phyloP scores from a whole-genome alignment of 2,329 filamentous ascomycete genomes.

The Cladosporium sp. region DNA sequence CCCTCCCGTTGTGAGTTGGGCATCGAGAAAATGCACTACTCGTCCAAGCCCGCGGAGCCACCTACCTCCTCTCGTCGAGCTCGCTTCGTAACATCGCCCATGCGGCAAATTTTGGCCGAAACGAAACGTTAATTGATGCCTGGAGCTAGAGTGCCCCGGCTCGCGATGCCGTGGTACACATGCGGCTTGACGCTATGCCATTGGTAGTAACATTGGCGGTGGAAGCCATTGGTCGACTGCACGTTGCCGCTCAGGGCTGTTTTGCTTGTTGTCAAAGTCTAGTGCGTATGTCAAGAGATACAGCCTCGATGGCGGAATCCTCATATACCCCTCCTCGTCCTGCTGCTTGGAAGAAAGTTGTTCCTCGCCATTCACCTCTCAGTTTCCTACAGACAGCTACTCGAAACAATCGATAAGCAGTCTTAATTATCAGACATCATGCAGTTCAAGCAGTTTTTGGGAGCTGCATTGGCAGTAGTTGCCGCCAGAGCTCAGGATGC shows the following conservation, averaged over 20 bases:
- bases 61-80: neutral
- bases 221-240: neutral
- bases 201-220: conserved; percentile 10
- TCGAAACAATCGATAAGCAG: neutral
- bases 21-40: neutral
- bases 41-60: neutral
- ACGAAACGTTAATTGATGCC: conserved; percentile 11
- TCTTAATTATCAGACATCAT: conserved; percentile 30
- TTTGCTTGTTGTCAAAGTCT: conserved; percentile 18
- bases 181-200: conserved; percentile 13
- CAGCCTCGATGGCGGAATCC: conserved; percentile 7
- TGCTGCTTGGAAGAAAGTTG: neutral
- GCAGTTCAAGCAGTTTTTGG: conserved; percentile 43
- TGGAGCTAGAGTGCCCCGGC: neutral
- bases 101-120: conserved; percentile 7
- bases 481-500: conserved; percentile 38
- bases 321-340: conserved; percentile 12
- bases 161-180: conserved; percentile 4
- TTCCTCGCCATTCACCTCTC: neutral
- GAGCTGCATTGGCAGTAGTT: conserved; percentile 40
- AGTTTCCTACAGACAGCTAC: neutral
- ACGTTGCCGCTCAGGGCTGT: conserved; percentile 1
- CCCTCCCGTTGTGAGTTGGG: neutral
- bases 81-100: conserved; percentile 10
- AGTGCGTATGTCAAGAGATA: conserved; percentile 20